A percentile compares a stretch with the other conserved stretches of the same genome.
phyloP scores from a whole-genome alignment of 2,329 filamentous ascomycete species.

The Colletotrichum abscissum region DNA sequence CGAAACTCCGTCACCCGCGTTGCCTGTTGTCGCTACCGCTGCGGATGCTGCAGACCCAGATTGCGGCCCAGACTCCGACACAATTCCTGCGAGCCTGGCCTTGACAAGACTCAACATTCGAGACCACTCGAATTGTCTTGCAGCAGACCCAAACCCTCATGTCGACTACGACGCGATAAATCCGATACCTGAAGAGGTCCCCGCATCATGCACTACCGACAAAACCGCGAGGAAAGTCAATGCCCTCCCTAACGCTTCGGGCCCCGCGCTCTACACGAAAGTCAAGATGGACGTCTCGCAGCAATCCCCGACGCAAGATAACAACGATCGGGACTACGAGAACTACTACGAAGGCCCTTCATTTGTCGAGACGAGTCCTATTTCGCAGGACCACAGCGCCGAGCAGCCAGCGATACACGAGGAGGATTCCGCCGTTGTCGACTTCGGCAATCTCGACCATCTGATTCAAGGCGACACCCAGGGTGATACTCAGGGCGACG shows the following conservation, averaged over 20 bases:
- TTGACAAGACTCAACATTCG: background rate
- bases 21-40: conserved; percentile 15
- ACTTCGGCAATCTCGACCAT: conserved; percentile 53
- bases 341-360: conserved; percentile 41
- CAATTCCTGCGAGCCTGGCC: background rate
- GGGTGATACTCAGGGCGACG: conserved; percentile 54
- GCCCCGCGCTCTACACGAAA: conserved; percentile 8
- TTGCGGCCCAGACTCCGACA: conserved; percentile 3
- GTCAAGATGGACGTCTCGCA: conserved; percentile 59
- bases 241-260: conserved; percentile 31
- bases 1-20: conserved; percentile 17
- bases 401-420: conserved; percentile 52
- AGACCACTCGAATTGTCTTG: background rate
- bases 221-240: conserved; percentile 17
- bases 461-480: conserved; percentile 51
- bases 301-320: conserved; percentile 66
- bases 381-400: conserved; percentile 36
- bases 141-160: background rate
- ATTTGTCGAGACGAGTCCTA: conserved; percentile 33
- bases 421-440: conserved; percentile 63
- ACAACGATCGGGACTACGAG: conserved; percentile 66
- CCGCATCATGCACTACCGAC: conserved; percentile 16
- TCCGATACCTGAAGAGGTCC: background rate
- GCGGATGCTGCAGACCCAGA: conserved; percentile 3
- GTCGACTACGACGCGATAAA: conserved; percentile 19